A percentile compares a stretch with the other conserved stretches of the same genome.
Evolutionary conservation across 164 flowering plant genomes (phyloP).

Genomic region (Protea cynaroides): DNA sequence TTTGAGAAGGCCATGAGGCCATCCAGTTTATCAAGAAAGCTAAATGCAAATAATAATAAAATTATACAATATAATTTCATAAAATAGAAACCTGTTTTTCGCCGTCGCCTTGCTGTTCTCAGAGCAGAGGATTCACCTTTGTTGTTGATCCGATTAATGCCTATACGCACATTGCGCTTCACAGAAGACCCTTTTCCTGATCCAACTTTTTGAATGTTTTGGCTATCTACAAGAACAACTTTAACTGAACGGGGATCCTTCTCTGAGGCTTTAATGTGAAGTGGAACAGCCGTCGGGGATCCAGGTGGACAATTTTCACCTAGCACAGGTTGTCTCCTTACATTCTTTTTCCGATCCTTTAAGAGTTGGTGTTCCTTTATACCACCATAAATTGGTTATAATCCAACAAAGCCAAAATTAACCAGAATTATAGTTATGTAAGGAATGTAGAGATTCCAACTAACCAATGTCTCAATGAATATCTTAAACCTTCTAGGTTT

Average conservation of each 20-base stretch:
- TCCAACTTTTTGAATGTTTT: constrained; percentile 57
- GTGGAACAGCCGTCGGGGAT: constrained; percentile 29
- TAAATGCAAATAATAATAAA: too few relatives aligned
- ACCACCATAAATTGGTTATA: constrained; percentile 15
- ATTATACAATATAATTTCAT: too few relatives aligned
- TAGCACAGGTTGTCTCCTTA: constrained; percentile 44
- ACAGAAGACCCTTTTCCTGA: constrained; percentile 52
- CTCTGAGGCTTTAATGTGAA: constrained; percentile 44
- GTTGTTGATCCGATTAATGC: constrained; percentile 35
- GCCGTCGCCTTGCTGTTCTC: constrained; percentile 55
- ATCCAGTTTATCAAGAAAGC: too few relatives aligned
- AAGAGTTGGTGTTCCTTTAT: constrained; percentile 92
- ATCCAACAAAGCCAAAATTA: constrained; percentile 12
- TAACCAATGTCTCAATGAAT: constrained; percentile 87
- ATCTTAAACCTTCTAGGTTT: constrained; percentile 93
- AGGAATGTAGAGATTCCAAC: constrained; percentile 20
- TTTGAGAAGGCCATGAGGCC: neutral
- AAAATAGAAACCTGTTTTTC: constrained; percentile 46
- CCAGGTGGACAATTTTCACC: constrained; percentile 43
- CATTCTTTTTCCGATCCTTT: constrained; percentile 80
- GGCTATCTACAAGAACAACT: constrained; percentile 57
- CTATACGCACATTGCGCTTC: constrained; percentile 46
- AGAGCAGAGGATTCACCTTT: constrained; percentile 43
- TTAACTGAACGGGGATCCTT: constrained; percentile 49
- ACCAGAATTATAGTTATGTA: neutral